These are phyloP conservation scores for Kodamaea derodonti DNA, from an alignment of 1,139 yeast genomes.

Conservation along the genomic window DNA sequence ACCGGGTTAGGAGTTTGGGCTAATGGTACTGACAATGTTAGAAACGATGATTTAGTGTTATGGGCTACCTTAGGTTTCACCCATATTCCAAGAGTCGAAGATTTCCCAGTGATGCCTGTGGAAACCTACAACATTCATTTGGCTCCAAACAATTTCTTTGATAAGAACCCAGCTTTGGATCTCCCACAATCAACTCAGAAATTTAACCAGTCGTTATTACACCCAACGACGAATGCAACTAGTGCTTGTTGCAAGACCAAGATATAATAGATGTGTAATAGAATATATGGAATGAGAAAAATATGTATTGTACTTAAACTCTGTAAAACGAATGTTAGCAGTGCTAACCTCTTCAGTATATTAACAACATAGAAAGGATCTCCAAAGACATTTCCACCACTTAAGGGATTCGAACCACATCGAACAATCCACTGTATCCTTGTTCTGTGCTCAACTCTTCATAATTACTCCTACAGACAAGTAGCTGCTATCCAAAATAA, in stretches of 20 bases:
- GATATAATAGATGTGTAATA: slow-evolving; percentile 9
- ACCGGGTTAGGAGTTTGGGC: slow-evolving; percentile 67
- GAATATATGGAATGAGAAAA: no score
- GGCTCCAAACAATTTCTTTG: slow-evolving; percentile 75
- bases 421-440: no score
- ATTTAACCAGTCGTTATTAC: slow-evolving; percentile 66
- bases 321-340: no score
- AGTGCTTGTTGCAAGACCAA: slow-evolving; percentile 47
- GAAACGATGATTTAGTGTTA: slow-evolving; percentile 77
- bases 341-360: no score
- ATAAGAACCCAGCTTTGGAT: slow-evolving; percentile 78
- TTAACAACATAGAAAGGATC: no score
- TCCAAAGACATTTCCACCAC: no score
- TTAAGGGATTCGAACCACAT: no score
- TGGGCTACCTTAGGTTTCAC: slow-evolving; percentile 90
- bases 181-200: slow-evolving; percentile 69
- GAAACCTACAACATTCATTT: slow-evolving; percentile 69
- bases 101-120: slow-evolving; percentile 92
- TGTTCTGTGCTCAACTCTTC: no score
- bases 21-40: slow-evolving; percentile 63
- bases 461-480: no score
- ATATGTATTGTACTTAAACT: no score
- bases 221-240: slow-evolving; percentile 19
- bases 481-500: no score
- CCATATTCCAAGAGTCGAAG: slow-evolving; percentile 85